Percentiles rank a stretch among this genome's conserved stretches.
Evolutionary conservation across 805 yeast species (phyloP).

Genomic region (Candida montana): DNA sequence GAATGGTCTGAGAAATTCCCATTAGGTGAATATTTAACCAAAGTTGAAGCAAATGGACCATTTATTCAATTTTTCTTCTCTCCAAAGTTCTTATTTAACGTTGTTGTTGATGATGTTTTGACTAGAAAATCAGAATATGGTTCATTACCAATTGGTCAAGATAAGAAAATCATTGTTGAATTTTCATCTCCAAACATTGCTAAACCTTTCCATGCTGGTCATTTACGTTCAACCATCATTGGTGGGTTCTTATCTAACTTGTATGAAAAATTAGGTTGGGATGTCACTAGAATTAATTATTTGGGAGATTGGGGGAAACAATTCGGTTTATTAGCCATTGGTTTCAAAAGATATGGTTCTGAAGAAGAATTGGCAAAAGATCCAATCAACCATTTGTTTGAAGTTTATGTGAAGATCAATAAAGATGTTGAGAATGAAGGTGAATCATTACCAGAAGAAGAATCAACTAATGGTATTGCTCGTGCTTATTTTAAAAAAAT

Average conservation of each 20-base stretch:
- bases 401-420: conserved; percentile 86
- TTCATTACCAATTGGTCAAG: conserved; percentile 62
- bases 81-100: conserved; percentile 56
- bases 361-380: conserved; percentile 65
- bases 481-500: conserved; percentile 80
- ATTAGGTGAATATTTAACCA: conserved; percentile 58
- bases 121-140: conserved; percentile 62
- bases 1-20: conserved; percentile 81
- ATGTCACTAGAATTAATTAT: conserved; percentile 89
- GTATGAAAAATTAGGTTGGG: conserved; percentile 87
- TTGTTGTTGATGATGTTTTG: conserved; percentile 67
- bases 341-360: conserved; percentile 79
- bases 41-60: conserved; percentile 80
- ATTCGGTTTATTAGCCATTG: conserved; percentile 93
- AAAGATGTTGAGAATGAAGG: conserved; percentile 60
- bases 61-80: conserved; percentile 86
- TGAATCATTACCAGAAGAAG: conserved; percentile 39
- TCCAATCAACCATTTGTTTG: conserved; percentile 92
- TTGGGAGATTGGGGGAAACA: conserved; percentile 99
- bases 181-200: conserved; percentile 98
- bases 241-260: conserved; percentile 92
- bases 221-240: conserved; percentile 92
- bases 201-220: conserved; percentile 99
- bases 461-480: conserved; percentile 73
- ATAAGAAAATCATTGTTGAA: conserved; percentile 73